Conservation (phyloP, 2,329 filamentous ascomycete species). For the Chaetomium olivaceum region DNA sequence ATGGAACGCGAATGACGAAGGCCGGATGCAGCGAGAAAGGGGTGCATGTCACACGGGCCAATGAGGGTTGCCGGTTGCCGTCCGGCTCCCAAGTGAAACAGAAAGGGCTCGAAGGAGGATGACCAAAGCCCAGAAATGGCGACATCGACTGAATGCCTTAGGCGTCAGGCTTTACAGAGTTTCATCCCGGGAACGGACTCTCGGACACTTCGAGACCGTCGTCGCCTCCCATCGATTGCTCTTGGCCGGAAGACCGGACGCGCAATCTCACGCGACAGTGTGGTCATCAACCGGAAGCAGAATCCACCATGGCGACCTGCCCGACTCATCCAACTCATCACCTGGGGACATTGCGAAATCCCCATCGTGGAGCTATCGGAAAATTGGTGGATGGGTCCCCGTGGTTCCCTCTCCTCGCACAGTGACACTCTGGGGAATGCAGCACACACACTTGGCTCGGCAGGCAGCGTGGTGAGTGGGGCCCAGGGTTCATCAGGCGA, state of each 20-base stretch:
- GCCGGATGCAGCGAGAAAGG: constrained; percentile 43
- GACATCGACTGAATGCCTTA: constrained; percentile 5
- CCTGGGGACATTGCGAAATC: constrained; percentile 16
- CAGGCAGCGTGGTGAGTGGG: constrained; percentile 20
- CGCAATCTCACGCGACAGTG: constrained; percentile 22
- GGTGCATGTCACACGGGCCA: constrained; percentile 40
- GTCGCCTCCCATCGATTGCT: neutral
- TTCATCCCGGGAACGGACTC: neutral
- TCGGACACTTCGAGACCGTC: neutral
- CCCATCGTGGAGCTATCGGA: constrained; percentile 21
- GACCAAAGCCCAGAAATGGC: constrained; percentile 14
- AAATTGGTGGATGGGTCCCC: constrained; percentile 10
- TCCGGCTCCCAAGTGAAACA: constrained; percentile 39
- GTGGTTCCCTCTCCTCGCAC: neutral
- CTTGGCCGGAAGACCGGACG: constrained; percentile 16
- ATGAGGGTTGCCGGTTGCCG: constrained; percentile 27
- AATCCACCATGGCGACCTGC: constrained; percentile 17
- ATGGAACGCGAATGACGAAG: constrained; percentile 27
- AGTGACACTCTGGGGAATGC: neutral
- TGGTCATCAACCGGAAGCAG: constrained; percentile 18
- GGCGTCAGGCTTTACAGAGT: neutral
- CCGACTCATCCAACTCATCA: constrained; percentile 5
- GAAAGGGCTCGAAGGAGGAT: constrained; percentile 40
- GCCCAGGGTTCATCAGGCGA: constrained; percentile 9
- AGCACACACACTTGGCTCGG: constrained; percentile 21